Evolutionary conservation across 2,329 filamentous ascomycete genomes (phyloP).

Genomic region (Microdochium trichocladiopsis): DNA sequence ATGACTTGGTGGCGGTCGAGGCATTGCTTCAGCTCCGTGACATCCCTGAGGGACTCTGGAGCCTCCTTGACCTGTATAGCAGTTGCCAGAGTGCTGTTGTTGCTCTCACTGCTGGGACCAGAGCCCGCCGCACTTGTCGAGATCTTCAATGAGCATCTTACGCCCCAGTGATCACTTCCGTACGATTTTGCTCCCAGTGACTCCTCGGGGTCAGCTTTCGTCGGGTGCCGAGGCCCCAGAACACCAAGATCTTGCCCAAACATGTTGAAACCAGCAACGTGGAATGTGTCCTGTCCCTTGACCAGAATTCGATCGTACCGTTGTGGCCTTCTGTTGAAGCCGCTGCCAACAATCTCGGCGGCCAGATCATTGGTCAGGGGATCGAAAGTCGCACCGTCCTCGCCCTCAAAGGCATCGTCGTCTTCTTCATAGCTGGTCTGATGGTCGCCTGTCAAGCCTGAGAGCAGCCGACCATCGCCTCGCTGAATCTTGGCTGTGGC

Average conservation of each 20-base stretch:
- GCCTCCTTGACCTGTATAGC: constrained; percentile 25
- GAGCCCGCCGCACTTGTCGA: not conserved
- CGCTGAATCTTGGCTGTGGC: constrained; percentile 32
- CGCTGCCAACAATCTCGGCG: constrained; percentile 36
- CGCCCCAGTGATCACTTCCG: constrained; percentile 53
- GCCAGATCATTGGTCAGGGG: constrained; percentile 50
- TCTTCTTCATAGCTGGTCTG: constrained; percentile 1
- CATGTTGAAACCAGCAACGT: constrained; percentile 42
- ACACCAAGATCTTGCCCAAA: constrained; percentile 40
- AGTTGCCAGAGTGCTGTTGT: constrained; percentile 19
- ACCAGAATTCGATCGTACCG: constrained; percentile 59
- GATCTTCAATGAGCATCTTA: constrained; percentile 35
- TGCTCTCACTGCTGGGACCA: constrained; percentile 9
- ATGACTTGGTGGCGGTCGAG: constrained; percentile 32
- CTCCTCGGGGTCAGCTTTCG: constrained; percentile 2
- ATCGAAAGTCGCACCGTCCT: constrained; percentile 60
- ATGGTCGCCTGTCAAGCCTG: constrained; percentile 5
- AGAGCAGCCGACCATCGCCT: constrained; percentile 29
- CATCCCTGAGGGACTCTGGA: constrained; percentile 17
- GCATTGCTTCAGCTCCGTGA: constrained; percentile 26
- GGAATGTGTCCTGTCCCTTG: constrained; percentile 29
- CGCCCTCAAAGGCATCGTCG: constrained; percentile 42
- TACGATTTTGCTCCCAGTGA: constrained; percentile 10
- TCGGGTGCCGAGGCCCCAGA: constrained; percentile 2
- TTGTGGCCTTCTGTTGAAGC: constrained; percentile 49